These are phyloP conservation scores for Lentinula aciculospora DNA, from an alignment of 768 basidiomycete genomes.

Conservation along the genomic window DNA sequence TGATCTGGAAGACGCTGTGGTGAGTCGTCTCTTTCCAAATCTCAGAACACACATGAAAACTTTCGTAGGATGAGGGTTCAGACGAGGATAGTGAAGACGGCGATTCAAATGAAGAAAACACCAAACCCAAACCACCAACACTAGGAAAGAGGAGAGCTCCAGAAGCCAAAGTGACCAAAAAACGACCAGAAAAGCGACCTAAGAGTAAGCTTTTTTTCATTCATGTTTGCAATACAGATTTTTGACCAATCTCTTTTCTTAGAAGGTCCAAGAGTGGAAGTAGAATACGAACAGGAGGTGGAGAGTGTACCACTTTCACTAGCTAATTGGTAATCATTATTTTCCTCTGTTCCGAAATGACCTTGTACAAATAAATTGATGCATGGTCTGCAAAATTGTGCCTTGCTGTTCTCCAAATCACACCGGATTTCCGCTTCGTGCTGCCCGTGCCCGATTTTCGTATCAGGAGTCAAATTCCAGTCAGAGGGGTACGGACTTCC, in stretches of 20 bases:
- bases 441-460: too few relatives aligned
- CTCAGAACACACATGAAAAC: neutral
- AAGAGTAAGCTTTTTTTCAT: slow-evolving; percentile 41
- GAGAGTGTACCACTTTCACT: slow-evolving; percentile 57
- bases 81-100: slow-evolving; percentile 31
- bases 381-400: too few relatives aligned
- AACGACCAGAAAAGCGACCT: slow-evolving; percentile 54
- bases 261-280: slow-evolving; percentile 82
- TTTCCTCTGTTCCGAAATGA: neutral
- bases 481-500: too few relatives aligned
- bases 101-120: slow-evolving; percentile 26
- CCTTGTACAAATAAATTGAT: neutral
- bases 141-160: slow-evolving; percentile 68
- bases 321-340: slow-evolving; percentile 39
- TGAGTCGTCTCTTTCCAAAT: slow-evolving; percentile 26
- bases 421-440: too few relatives aligned
- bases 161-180: slow-evolving; percentile 37
- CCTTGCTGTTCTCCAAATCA: too few relatives aligned
- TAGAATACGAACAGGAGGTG: slow-evolving; percentile 95
- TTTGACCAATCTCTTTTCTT: slow-evolving; percentile 8
- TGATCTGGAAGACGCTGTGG: slow-evolving; percentile 66
- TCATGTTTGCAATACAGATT: neutral
- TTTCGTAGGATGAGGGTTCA: slow-evolving; percentile 32
- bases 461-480: too few relatives aligned
- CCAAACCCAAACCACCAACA: slow-evolving; percentile 27